Percentiles rank a stretch among this genome's conserved stretches.
Conservation (phyloP, 2,329 filamentous ascomycete genomes). For the Colletotrichum navitas region DNA sequence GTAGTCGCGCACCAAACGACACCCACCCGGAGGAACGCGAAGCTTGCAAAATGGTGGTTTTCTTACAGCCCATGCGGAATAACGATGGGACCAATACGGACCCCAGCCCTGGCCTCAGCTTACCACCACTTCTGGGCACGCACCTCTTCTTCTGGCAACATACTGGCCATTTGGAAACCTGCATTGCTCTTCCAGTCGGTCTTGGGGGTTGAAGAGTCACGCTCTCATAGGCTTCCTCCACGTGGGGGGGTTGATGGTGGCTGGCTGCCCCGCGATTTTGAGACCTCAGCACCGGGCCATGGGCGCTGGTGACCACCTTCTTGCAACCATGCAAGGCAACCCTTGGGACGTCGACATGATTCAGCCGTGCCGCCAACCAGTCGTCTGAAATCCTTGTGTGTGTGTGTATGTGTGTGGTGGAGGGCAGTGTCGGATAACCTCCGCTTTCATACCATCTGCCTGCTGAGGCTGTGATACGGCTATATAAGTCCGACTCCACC, state of each 20-base stretch:
- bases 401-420: conserved; percentile 26
- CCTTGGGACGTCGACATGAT: conserved; percentile 39
- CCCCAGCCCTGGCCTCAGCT: conserved; percentile 25
- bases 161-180: conserved; percentile 6
- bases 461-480: conserved; percentile 24
- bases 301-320: conserved; percentile 46
- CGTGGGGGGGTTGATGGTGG: conserved; percentile 43
- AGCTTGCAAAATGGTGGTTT: conserved; percentile 35
- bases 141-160: conserved; percentile 17
- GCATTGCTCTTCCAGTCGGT: conserved; percentile 11
- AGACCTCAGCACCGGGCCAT: conserved; percentile 42
- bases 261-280: conserved; percentile 39
- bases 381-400: conserved; percentile 14
- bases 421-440: conserved; percentile 16
- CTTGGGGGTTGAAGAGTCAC: conserved; percentile 30
- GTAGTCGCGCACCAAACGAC: conserved; percentile 36
- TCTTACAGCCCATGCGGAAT: conserved; percentile 14
- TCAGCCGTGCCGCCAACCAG: conserved; percentile 33
- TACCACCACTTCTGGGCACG: conserved; percentile 33
- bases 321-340: conserved; percentile 46
- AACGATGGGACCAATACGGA: conserved; percentile 17
- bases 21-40: conserved; percentile 38
- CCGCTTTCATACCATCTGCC: conserved; percentile 19
- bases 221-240: conserved; percentile 39
- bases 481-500: conserved; percentile 35